These are phyloP conservation scores for Nitzschia putrida DNA, from an alignment of 108 stramenopile species.

Conservation along the genomic window DNA sequence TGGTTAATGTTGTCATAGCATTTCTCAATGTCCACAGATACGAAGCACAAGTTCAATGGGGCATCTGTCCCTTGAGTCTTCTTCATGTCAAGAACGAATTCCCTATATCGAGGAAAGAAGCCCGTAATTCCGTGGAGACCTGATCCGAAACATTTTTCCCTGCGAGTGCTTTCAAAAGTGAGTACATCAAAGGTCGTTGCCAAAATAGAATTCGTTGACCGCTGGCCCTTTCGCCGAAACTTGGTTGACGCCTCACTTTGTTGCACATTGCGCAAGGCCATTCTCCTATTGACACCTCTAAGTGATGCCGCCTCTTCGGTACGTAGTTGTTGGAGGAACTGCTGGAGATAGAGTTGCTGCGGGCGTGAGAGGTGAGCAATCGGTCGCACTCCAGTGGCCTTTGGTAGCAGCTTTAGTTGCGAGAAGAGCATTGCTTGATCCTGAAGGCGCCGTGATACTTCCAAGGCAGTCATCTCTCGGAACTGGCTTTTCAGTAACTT, in stretches of 20 bases:
- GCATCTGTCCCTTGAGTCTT: not conserved
- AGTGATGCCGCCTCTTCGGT: not conserved
- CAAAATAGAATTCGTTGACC: constrained; percentile 61
- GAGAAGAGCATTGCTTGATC: constrained; percentile 67
- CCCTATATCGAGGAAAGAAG: constrained; percentile 62
- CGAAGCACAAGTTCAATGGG: constrained; percentile 57
- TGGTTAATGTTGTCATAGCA: constrained; percentile 87
- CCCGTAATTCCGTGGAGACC: constrained; percentile 66
- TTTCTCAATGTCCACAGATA: constrained; percentile 78
- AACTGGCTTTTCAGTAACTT: constrained; percentile 55
- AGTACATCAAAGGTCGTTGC: constrained; percentile 65
- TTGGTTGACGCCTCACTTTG: not conserved
- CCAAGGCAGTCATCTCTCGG: constrained; percentile 31
- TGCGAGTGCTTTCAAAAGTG: constrained; percentile 54
- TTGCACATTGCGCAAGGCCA: not conserved
- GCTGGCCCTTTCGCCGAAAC: not conserved
- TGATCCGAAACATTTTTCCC: constrained; percentile 53
- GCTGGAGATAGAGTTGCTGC: not conserved
- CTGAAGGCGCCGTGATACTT: constrained; percentile 33
- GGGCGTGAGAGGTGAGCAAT: constrained; percentile 65
- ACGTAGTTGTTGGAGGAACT: not conserved
- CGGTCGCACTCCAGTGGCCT: constrained; percentile 76
- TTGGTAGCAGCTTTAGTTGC: constrained; percentile 70
- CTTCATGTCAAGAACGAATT: constrained; percentile 42
- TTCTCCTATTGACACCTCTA: not conserved